A percentile compares a stretch with the other conserved stretches of the same genome.
Conservation (phyloP, 495 filamentous ascomycete genomes). For the Trichoderma reesei region DNA sequence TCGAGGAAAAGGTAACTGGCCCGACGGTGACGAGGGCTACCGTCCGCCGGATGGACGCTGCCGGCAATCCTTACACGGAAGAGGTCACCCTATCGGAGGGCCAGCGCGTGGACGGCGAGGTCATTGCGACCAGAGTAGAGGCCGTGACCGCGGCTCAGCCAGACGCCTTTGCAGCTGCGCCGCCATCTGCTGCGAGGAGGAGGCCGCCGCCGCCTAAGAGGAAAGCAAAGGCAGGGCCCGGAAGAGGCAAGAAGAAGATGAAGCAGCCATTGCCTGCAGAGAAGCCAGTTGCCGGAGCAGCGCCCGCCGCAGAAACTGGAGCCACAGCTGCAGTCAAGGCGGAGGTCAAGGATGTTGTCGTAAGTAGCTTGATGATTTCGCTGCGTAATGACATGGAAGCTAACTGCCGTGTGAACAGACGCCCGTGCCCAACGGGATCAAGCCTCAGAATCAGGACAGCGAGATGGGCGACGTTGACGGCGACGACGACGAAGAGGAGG, state of each 20-base stretch:
- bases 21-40: conserved; percentile 60
- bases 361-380: conserved; percentile 15
- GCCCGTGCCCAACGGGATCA: conserved; percentile 34
- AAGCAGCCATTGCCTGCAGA: conserved; percentile 39
- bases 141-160: conserved; percentile 24
- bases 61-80: conserved; percentile 69
- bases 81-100: conserved; percentile 75
- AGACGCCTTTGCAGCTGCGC: conserved; percentile 17
- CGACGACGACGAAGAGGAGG: conserved; percentile 45
- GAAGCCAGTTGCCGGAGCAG: conserved; percentile 15
- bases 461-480: conserved; percentile 50
- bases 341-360: conserved; percentile 13
- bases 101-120: conserved; percentile 70
- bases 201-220: conserved; percentile 67
- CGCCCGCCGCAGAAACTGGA: conserved; percentile 6
- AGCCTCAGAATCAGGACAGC: conserved; percentile 28
- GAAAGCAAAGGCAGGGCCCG: conserved; percentile 57
- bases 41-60: conserved; percentile 64
- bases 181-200: conserved; percentile 34
- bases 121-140: conserved; percentile 49
- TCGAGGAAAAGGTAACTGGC: conserved; percentile 31
- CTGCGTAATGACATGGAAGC: conserved; percentile 27
- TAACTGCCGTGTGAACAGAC: conserved; percentile 23
- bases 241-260: conserved; percentile 63
- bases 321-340: conserved; percentile 18